phyloP scores from a whole-genome alignment of 1,139 yeast species.

The Lodderomyces oxycetoniae region DNA sequence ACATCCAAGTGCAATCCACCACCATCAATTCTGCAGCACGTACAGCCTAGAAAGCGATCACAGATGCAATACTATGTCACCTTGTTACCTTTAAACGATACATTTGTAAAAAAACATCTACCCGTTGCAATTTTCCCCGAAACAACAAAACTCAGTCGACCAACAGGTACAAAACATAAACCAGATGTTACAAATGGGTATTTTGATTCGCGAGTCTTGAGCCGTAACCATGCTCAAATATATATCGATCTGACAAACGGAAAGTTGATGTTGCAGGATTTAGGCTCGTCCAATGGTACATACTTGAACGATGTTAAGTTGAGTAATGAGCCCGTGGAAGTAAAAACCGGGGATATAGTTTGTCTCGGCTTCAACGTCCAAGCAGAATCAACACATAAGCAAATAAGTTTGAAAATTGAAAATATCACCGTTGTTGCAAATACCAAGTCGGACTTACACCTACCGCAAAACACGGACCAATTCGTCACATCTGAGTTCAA shows the following conservation, averaged over 20 bases:
- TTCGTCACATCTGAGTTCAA: slow-evolving; percentile 30
- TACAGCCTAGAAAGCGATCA: slow-evolving; percentile 23
- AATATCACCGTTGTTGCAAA: slow-evolving; percentile 58
- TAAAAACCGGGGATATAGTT: slow-evolving; percentile 71
- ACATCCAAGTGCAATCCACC: neutral
- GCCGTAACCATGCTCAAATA: slow-evolving; percentile 90
- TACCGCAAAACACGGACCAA: slow-evolving; percentile 6
- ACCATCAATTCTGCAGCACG: neutral
- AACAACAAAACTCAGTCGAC: slow-evolving; percentile 83
- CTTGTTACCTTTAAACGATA: slow-evolving; percentile 69
- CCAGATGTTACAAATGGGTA: slow-evolving; percentile 84
- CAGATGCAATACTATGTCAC: slow-evolving; percentile 54
- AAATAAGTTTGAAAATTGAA: slow-evolving; percentile 76
- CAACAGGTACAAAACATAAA: slow-evolving; percentile 64
- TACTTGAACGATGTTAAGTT: slow-evolving; percentile 76
- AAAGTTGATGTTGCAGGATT: slow-evolving; percentile 71
- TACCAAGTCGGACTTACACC: slow-evolving; percentile 10
- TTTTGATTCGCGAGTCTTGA: slow-evolving; percentile 88
- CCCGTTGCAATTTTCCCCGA: slow-evolving; percentile 81
- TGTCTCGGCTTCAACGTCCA: slow-evolving; percentile 92
- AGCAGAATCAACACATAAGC: slow-evolving; percentile 75
- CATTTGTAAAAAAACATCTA: slow-evolving; percentile 75
- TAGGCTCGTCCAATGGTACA: slow-evolving; percentile 92
- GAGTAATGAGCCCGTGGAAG: slow-evolving; percentile 57
- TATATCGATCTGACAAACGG: slow-evolving; percentile 69